Percentiles rank a stretch among this genome's conserved stretches.
phyloP scores from a whole-genome alignment of 306 rosid species.

The Medicago lupulina region DNA sequence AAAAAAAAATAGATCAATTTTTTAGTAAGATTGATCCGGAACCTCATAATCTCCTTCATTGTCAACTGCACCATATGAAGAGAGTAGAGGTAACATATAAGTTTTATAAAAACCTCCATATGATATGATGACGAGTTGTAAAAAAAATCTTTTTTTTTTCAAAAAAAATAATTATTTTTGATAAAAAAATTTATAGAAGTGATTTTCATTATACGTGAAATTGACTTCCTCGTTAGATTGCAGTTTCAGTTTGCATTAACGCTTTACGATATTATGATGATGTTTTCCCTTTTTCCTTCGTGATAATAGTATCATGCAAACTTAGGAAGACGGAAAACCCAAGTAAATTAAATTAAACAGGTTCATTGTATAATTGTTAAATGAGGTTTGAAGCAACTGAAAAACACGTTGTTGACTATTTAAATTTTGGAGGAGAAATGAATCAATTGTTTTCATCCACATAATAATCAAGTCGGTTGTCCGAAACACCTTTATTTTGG shows the following conservation, averaged over 20 bases:
- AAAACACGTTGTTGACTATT: slow-evolving; percentile 25
- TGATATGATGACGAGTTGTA: too few relatives aligned
- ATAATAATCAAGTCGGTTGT: background rate
- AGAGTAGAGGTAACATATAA: too few relatives aligned
- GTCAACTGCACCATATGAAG: too few relatives aligned
- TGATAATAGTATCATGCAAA: background rate
- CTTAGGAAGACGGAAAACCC: background rate
- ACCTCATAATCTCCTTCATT: too few relatives aligned
- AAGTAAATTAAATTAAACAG: background rate
- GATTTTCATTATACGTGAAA: background rate
- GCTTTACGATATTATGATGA: background rate
- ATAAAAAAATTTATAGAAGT: too few relatives aligned
- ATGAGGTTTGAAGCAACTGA: background rate
- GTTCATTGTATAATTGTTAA: slow-evolving; percentile 5
- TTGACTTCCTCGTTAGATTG: background rate
- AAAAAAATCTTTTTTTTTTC: too few relatives aligned
- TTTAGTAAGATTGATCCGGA: too few relatives aligned
- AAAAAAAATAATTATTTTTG: too few relatives aligned
- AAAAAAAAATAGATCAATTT: too few relatives aligned
- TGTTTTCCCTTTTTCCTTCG: background rate
- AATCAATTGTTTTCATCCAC: slow-evolving; percentile 27
- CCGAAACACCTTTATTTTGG: background rate
- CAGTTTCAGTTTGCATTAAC: background rate
- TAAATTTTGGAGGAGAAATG: slow-evolving; percentile 13
- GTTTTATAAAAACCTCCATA: too few relatives aligned